Conservation (phyloP, 2,329 filamentous ascomycete species). For the Geoglossum cookeanum region DNA sequence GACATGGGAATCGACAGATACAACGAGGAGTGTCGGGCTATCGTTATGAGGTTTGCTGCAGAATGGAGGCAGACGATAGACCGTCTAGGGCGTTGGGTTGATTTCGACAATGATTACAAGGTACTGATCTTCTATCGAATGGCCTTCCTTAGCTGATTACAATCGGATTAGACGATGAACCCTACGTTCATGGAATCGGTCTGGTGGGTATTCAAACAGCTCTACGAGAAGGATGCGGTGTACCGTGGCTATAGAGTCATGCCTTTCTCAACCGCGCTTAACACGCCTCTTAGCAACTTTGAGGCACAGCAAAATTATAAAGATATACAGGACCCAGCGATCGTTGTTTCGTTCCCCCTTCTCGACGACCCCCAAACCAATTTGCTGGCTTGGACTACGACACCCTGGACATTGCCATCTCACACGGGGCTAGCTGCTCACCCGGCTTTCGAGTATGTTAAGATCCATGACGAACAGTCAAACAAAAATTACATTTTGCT, state of each 20-base stretch:
- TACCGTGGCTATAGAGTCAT: constrained; percentile 86
- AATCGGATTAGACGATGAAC: constrained; percentile 56
- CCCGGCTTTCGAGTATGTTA: constrained; percentile 71
- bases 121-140: constrained; percentile 20
- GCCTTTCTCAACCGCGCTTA: constrained; percentile 84
- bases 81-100: constrained; percentile 82
- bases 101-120: constrained; percentile 97
- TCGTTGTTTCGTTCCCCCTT: constrained; percentile 76
- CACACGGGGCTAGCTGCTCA: constrained; percentile 61
- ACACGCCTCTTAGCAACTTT: constrained; percentile 80
- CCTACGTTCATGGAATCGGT: constrained; percentile 86
- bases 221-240: constrained; percentile 75
- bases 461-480: constrained; percentile 65
- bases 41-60: constrained; percentile 75
- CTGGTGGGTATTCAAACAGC: constrained; percentile 93
- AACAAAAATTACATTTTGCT: constrained; percentile 73
- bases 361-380: constrained; percentile 54
- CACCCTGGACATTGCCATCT: constrained; percentile 70
- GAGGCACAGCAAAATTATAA: constrained; percentile 92
- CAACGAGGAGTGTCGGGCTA: constrained; percentile 77
- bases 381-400: constrained; percentile 78
- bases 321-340: constrained; percentile 74
- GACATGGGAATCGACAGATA: constrained; percentile 75
- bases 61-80: constrained; percentile 86
- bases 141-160: constrained; percentile 3